Conservation (phyloP, 306 rosid species). For the Geum urbanum region DNA sequence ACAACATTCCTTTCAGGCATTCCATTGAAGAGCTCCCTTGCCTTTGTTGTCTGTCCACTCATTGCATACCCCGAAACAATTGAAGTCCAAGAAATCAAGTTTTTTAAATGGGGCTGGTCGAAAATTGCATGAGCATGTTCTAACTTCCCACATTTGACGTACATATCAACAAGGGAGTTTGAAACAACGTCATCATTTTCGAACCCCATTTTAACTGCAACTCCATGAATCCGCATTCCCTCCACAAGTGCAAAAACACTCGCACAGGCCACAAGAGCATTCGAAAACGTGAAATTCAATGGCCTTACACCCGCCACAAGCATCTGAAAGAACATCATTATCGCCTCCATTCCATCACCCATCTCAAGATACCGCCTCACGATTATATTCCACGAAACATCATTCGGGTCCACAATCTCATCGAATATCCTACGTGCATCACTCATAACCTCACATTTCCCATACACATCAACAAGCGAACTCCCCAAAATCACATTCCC, state of each 20-base stretch:
- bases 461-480: conserved; percentile 71
- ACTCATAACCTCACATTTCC: conserved; percentile 44
- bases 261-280: conserved; percentile 60
- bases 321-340: conserved; percentile 54
- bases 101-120: conserved; percentile 43
- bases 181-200: conserved; percentile 49
- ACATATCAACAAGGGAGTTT: conserved; percentile 55
- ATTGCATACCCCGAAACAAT: conserved; percentile 59
- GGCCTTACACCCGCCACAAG: conserved; percentile 37
- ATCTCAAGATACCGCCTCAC: conserved; percentile 66
- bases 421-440: conserved; percentile 55
- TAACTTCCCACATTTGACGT: conserved; percentile 53
- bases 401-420: conserved; percentile 56
- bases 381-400: conserved; percentile 69
- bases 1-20: conserved; percentile 70
- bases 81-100: conserved; percentile 65
- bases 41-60: conserved; percentile 51
- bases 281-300: conserved; percentile 52
- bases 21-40: conserved; percentile 50
- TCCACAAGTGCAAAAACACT: conserved; percentile 39
- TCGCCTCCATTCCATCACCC: conserved; percentile 45
- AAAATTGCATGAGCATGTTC: conserved; percentile 47
- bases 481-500: conserved; percentile 54
- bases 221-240: conserved; percentile 67
- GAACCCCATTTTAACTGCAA: conserved; percentile 45